These are phyloP conservation scores for Apiospora marii DNA, from an alignment of 2,329 filamentous ascomycete genomes.

Conservation along the genomic window DNA sequence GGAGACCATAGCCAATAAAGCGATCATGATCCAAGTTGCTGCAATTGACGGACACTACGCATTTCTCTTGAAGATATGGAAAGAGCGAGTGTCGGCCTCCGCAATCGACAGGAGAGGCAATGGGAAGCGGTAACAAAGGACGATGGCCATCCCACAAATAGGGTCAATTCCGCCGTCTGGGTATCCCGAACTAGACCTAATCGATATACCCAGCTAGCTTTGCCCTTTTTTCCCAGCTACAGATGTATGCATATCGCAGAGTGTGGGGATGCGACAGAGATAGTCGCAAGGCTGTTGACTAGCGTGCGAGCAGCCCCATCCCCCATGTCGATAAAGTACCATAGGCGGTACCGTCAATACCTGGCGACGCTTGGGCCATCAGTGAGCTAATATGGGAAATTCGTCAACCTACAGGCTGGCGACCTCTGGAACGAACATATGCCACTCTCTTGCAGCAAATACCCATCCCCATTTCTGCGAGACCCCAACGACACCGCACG, in stretches of 20 bases:
- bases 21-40: background rate
- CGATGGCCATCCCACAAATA: background rate
- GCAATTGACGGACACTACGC: background rate
- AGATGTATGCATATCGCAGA: background rate
- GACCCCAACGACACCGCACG: constrained; percentile 12
- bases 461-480: constrained; percentile 5
- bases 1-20: background rate
- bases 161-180: background rate
- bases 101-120: background rate
- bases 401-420: constrained; percentile 15
- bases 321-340: background rate
- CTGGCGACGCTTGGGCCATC: constrained; percentile 21
- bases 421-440: constrained; percentile 17
- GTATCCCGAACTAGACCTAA: background rate
- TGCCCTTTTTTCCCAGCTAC: background rate
- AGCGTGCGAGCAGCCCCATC: background rate
- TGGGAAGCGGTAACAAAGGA: background rate
- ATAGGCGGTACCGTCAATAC: background rate
- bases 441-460: constrained; percentile 16
- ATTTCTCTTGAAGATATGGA: background rate
- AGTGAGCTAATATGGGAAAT: constrained; percentile 21
- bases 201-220: constrained; percentile 3
- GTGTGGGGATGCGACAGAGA: constrained; percentile 13
- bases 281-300: constrained; percentile 22
- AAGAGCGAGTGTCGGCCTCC: background rate